Evolutionary conservation across 1,139 yeast species (phyloP).

Genomic region (Sugiyamaella novakii): DNA sequence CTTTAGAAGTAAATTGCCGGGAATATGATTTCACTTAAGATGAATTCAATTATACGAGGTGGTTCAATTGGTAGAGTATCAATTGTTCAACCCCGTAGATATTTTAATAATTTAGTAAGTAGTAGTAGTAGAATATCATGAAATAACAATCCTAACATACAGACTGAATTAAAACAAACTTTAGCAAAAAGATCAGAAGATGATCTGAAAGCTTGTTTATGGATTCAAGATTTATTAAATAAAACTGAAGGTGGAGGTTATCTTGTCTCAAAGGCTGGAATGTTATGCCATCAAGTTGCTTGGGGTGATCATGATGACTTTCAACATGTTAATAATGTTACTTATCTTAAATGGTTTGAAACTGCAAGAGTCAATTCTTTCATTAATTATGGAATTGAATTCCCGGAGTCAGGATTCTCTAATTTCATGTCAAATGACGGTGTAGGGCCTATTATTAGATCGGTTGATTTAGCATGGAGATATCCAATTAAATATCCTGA

Average conservation of each 20-base stretch:
- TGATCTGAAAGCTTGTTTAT: constrained; percentile 22
- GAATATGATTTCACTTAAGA: too few species aligned
- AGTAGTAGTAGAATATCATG: too few species aligned
- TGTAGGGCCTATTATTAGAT: constrained; percentile 42
- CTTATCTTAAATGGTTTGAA: constrained; percentile 43
- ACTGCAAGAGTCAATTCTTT: constrained; percentile 41
- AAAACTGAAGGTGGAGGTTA: constrained; percentile 38
- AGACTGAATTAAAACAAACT: constrained; percentile 3
- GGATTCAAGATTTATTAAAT: constrained; percentile 35
- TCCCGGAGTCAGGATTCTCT: constrained; percentile 29
- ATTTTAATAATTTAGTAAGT: not conserved
- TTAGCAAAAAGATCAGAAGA: constrained; percentile 4
- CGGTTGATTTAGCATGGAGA: constrained; percentile 41
- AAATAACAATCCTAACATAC: not conserved
- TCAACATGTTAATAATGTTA: constrained; percentile 42
- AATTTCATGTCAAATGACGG: constrained; percentile 34
- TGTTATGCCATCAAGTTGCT: constrained; percentile 34
- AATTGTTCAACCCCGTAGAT: not conserved
- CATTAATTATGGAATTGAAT: constrained; percentile 20
- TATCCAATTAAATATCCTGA: constrained; percentile 42
- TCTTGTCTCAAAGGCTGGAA: constrained; percentile 34
- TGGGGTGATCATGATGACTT: constrained; percentile 44
- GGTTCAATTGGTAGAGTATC: too few species aligned
- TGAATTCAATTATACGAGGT: too few species aligned
- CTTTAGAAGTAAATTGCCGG: too few species aligned